Base-by-base conservation (phyloP, 768 basidiomycete species). In the Hydnum rufescens region DNA sequence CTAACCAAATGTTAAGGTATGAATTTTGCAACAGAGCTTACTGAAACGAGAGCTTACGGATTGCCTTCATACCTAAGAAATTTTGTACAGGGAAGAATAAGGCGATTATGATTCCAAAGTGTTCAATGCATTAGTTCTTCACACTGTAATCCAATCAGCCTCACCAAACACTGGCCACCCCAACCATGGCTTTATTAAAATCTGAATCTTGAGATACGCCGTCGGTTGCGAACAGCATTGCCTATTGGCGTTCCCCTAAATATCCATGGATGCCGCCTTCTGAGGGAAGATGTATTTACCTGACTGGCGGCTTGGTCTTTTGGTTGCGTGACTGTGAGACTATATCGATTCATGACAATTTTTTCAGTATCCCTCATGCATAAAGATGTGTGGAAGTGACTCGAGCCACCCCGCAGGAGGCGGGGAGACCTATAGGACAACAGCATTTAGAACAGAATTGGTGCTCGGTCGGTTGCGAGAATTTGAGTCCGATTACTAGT, bases 191-290 rank as follows among this genome's bases (percentile, higher is more conserved):
- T 64, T 93, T 96, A 61, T 85, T 70, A 57, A 99, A 83, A 69
- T 99, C 95, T 2, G 71, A 74, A 57, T 93, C 83, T 16, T 60
- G 67, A 25, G 73, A 68, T 56, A 99, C 75, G 29, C 87, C 92
- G 32, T 96, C 95, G 1, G 95, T 99, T n/a, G 90, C 95, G 66
- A 90, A 99, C 48, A 99, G 70, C 95, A 99, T 97, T 31, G 95
- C 95, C 86, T 93, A 51, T 28, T 51, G 53, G 29, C 52, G 19
- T 57, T 53, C 22, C n/a, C 18, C 42, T 19, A 42, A 22, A 39
- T 39, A 39, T 13, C 23, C 30, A 47, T 34, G 26, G n/a, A n/a
- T n/a, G n/a, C n/a, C n/a, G n/a, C n/a, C n/a, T n/a, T n/a, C 23
- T 4, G 18, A 19, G 28, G 28, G 42, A 5, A 26, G 22, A 25